These are phyloP conservation scores for Lagenaria siceraria DNA, from an alignment of 306 rosid genomes.

Conservation along the genomic window DNA sequence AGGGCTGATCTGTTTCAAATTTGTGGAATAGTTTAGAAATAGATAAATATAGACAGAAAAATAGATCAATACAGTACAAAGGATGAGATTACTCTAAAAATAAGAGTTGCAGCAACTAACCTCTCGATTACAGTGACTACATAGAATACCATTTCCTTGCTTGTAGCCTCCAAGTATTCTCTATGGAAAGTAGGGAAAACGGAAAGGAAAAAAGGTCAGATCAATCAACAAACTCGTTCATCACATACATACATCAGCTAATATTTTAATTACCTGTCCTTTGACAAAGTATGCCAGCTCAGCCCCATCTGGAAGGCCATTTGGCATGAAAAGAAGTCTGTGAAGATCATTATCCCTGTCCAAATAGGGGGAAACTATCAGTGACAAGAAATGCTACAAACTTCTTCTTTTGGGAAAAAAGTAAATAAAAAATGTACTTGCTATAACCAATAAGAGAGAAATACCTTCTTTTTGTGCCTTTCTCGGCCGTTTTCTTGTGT, in stretches of 20 bases:
- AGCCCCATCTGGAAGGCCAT: constrained; percentile 96
- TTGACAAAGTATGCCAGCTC: constrained; percentile 91
- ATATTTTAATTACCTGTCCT: constrained; percentile 54
- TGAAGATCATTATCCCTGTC: constrained; percentile 93
- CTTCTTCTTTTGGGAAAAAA: neutral
- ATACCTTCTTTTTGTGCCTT: constrained; percentile 77
- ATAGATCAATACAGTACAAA: neutral
- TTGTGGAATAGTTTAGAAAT: constrained; percentile 7
- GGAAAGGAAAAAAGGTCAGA: constrained; percentile 1
- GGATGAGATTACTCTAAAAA: neutral
- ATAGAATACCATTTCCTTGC: constrained; percentile 85
- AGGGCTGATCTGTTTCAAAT: constrained; percentile 71
- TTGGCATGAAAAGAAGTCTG: constrained; percentile 84
- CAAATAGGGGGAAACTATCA: neutral
- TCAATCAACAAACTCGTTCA: neutral
- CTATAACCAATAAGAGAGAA: neutral
- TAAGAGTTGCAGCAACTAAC: constrained; percentile 22
- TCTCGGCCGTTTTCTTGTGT: constrained; percentile 54
- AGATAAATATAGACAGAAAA: constrained; percentile 4
- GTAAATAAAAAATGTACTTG: neutral
- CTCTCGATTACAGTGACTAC: constrained; percentile 78
- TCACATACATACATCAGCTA: neutral
- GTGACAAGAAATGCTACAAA: neutral
- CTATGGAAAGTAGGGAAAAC: constrained; percentile 16
- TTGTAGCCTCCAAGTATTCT: constrained; percentile 88